Conservation (phyloP, 768 basidiomycete genomes). For the Mrakia hoshinonis region DNA sequence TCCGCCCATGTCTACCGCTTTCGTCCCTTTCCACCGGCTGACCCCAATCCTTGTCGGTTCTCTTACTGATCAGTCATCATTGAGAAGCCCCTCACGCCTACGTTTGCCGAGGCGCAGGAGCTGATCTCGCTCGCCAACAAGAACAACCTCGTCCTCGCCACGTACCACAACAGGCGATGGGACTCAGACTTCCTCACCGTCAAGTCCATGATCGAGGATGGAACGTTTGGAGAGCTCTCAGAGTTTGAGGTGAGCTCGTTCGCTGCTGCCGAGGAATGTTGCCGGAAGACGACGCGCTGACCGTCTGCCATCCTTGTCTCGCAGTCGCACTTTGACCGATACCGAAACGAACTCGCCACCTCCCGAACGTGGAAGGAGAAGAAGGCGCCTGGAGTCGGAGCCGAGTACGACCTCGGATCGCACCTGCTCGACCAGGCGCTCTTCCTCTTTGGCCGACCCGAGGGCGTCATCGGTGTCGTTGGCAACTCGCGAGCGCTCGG, state of each 20-base stretch:
- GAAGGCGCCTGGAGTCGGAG: conserved; percentile 54
- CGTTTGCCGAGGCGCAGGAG: conserved; percentile 52
- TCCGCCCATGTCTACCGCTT: no score
- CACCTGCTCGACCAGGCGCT: conserved; percentile 68
- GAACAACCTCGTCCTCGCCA: conserved; percentile 54
- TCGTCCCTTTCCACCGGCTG: conserved; percentile 18
- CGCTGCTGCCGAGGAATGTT: no score
- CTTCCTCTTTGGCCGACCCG: conserved; percentile 64
- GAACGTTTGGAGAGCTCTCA: conserved; percentile 50
- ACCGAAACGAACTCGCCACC: conserved; percentile 45
- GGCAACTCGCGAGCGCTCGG: conserved; percentile 56
- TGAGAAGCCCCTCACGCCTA: conserved; percentile 68
- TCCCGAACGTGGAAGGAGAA: conserved; percentile 62
- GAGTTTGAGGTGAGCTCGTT: conserved; percentile 50
- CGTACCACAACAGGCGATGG: conserved; percentile 32
- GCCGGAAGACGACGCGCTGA: background rate
- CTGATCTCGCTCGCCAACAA: conserved; percentile 54
- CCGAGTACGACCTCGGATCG: conserved; percentile 67
- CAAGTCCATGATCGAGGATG: conserved; percentile 49
- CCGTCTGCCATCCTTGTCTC: background rate
- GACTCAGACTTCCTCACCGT: conserved; percentile 59
- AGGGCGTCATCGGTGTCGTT: conserved; percentile 57
- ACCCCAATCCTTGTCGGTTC: background rate
- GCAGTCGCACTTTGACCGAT: conserved; percentile 59
- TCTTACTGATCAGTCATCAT: conserved; percentile 51